Evolutionary conservation across 1,284 basidiomycete genomes (phyloP).

Genomic region (Coniophora puteana): DNA sequence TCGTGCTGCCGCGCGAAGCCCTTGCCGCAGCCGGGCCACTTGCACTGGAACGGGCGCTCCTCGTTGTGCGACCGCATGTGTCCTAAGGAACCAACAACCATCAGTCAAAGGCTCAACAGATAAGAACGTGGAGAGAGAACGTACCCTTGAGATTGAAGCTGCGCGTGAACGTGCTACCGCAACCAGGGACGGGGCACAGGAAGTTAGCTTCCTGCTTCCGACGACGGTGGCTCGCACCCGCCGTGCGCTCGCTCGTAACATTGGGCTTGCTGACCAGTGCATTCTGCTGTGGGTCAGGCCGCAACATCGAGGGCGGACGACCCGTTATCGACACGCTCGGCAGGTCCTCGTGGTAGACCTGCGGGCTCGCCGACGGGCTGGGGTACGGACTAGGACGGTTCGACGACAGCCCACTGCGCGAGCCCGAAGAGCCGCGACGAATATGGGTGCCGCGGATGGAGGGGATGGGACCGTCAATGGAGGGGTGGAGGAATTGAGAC

Average conservation of each 20-base stretch:
- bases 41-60: conserved; percentile 80
- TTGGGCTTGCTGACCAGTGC: conserved; percentile 1
- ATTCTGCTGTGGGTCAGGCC: conserved; percentile 16
- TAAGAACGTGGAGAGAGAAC: conserved; percentile 18
- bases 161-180: conserved; percentile 80
- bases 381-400: conserved; percentile 30
- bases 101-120: conserved; percentile 14
- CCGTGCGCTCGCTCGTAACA: conserved; percentile 71
- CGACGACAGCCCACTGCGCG: conserved; percentile 34
- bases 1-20: conserved; percentile 84
- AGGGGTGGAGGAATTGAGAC: conserved; percentile 41
- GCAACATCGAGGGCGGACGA: conserved; percentile 23
- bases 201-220: conserved; percentile 75
- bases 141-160: conserved; percentile 78
- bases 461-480: conserved; percentile 34
- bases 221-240: conserved; percentile 66
- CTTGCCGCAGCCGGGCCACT: conserved; percentile 83
- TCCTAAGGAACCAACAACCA: conserved; percentile 34
- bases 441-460: conserved; percentile 48
- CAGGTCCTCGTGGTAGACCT: conserved; percentile 28
- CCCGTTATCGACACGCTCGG: conserved; percentile 26
- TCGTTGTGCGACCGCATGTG: conserved; percentile 83
- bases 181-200: conserved; percentile 70
- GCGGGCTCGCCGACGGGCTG: conserved; percentile 30
- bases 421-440: conserved; percentile 58